phyloP scores from a whole-genome alignment of 257 asterid species.

The Salvia splendens region DNA sequence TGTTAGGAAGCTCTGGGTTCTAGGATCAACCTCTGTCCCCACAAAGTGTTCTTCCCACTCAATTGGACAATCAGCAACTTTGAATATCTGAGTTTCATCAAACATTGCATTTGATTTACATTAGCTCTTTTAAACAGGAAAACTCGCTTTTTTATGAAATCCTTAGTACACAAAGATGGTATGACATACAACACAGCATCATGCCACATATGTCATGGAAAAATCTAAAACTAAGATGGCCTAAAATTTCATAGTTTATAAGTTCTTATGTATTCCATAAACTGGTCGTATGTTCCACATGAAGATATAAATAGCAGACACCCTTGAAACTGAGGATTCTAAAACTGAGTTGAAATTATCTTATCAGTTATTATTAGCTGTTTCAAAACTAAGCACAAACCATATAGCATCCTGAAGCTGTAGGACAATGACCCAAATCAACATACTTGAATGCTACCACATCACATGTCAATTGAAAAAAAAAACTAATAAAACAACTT shows the following conservation, averaged over 20 bases:
- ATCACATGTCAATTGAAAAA: conserved; percentile 7
- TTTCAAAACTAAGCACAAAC: conserved; percentile 11
- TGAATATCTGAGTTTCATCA: conserved; percentile 56
- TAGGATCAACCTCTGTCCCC: conserved; percentile 82
- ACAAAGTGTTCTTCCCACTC: conserved; percentile 98
- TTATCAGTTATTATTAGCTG: conserved; percentile 21
- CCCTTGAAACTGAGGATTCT: conserved; percentile 1
- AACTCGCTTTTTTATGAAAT: not conserved
- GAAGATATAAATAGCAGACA: not conserved
- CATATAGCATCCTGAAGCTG: not conserved
- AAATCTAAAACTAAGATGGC: conserved; percentile 7
- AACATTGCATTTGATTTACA: conserved; percentile 17
- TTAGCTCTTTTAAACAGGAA: conserved; percentile 3
- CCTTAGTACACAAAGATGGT: not conserved
- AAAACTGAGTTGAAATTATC: conserved; percentile 9
- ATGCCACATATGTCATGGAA: not conserved
- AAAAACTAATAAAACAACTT: not conserved
- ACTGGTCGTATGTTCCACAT: conserved; percentile 4
- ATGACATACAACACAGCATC: not conserved
- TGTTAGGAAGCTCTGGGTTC: conserved; percentile 93
- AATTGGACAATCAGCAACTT: conserved; percentile 81
- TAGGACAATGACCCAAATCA: not conserved
- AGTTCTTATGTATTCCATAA: conserved; percentile 11
- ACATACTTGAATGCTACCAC: not conserved
- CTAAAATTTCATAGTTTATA: not conserved